Percentiles rank a stretch among this genome's conserved stretches.
Evolutionary conservation across 176 grass and related monocot species (phyloP).

Genomic region (Paspalum notatum): DNA sequence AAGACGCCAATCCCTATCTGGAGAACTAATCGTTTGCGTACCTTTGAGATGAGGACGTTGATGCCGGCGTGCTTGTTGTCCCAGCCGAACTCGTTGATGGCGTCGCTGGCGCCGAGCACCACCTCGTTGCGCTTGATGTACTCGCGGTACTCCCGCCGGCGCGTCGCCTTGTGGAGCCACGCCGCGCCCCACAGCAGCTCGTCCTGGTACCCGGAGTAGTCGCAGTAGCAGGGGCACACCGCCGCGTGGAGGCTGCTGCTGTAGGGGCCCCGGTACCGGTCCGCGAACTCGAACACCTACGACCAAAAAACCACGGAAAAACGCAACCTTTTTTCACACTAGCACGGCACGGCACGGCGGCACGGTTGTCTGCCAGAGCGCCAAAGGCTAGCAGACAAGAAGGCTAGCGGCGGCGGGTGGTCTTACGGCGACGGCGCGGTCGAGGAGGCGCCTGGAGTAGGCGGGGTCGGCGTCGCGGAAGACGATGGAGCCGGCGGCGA

Average conservation of each 20-base stretch:
- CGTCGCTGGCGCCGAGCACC: slow-evolving; percentile 81
- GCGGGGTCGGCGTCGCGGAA: slow-evolving; percentile 76
- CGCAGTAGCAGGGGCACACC: slow-evolving; percentile 97
- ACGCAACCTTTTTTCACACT: background rate
- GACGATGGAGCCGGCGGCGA: slow-evolving; percentile 87
- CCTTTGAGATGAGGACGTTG: slow-evolving; percentile 95
- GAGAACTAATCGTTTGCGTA: too few species aligned
- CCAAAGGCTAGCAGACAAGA: background rate
- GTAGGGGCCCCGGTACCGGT: slow-evolving; percentile 79
- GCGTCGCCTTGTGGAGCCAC: slow-evolving; percentile 94
- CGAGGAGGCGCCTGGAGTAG: slow-evolving; percentile 77
- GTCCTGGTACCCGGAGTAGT: slow-evolving; percentile 86
- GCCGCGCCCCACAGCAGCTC: slow-evolving; percentile 94
- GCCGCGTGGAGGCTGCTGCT: slow-evolving; percentile 72
- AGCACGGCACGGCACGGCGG: background rate
- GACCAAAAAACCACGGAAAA: background rate
- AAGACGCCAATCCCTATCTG: too few species aligned
- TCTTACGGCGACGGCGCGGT: slow-evolving; percentile 75
- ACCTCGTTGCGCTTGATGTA: slow-evolving; percentile 94
- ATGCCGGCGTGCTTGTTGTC: slow-evolving; percentile 98
- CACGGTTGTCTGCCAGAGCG: too few species aligned
- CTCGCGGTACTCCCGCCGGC: slow-evolving; percentile 65
- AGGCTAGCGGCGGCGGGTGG: background rate
- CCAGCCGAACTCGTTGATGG: slow-evolving; percentile 94
- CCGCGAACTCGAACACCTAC: slow-evolving; percentile 91